Evolutionary conservation across 257 asterid species (phyloP).

Genomic region (Salvia hispanica): DNA sequence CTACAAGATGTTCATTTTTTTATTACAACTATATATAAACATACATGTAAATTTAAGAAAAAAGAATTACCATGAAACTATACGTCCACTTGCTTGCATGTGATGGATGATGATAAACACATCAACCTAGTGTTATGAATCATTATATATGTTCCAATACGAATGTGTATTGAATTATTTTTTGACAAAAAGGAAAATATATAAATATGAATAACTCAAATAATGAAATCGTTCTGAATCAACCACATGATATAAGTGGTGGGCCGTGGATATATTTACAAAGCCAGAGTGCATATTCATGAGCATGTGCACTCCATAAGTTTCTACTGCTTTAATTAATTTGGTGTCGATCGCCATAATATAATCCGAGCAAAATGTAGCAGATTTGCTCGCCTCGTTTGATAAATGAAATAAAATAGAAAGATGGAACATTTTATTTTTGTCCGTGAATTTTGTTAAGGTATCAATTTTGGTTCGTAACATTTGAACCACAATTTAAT

Average conservation of each 20-base stretch:
- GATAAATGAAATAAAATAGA: not conserved
- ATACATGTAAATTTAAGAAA: not conserved
- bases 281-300: conserved; percentile 21
- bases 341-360: conserved; percentile 16
- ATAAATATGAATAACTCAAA: not conserved
- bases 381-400: conserved; percentile 16
- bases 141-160: conserved; percentile 29
- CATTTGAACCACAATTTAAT: too few relatives aligned
- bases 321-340: conserved; percentile 18
- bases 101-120: conserved; percentile 22
- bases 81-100: conserved; percentile 23
- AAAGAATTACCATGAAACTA: not conserved
- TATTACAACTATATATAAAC: too few relatives aligned
- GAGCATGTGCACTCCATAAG: conserved; percentile 35
- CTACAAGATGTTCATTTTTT: too few relatives aligned
- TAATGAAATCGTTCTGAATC: not conserved
- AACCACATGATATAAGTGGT: conserved; percentile 36
- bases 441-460: too few relatives aligned
- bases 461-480: too few relatives aligned
- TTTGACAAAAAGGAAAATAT: conserved; percentile 12
- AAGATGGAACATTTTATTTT: too few relatives aligned
- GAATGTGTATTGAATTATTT: conserved; percentile 19
- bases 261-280: conserved; percentile 28
- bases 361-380: conserved; percentile 18
- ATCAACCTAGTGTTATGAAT: conserved; percentile 32